Conservation (phyloP, 176 grass and related monocot genomes). For the Raddia distichophylla region DNA sequence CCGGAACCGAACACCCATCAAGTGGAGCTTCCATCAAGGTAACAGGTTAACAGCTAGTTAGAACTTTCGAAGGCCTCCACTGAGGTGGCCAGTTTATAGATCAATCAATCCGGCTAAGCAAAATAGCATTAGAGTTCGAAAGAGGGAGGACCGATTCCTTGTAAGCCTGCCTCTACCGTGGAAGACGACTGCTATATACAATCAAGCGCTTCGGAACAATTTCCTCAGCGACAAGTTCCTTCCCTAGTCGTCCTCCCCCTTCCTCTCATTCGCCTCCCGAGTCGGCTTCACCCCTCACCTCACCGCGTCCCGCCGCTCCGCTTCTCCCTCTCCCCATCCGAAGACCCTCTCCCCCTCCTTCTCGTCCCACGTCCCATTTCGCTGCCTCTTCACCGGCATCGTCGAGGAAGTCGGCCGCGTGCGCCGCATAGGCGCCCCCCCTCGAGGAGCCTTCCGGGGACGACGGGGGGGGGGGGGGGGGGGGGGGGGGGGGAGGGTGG, state of each 20-base stretch:
- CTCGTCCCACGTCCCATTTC: slow-evolving; percentile 39
- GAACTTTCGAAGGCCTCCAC: too few relatives aligned
- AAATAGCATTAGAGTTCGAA: too few relatives aligned
- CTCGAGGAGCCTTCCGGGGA: background rate
- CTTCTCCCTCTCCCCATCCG: slow-evolving; percentile 51
- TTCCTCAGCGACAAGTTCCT: background rate
- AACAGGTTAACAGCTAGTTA: too few relatives aligned
- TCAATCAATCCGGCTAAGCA: too few relatives aligned
- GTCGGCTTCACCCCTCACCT: background rate
- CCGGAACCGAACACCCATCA: too few relatives aligned
- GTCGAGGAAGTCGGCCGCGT: slow-evolving; percentile 84
- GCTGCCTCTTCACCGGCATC: slow-evolving; percentile 85
- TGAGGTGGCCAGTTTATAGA: too few relatives aligned
- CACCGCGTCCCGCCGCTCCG: slow-evolving; percentile 32
- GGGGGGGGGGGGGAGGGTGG: slow-evolving; percentile 4
- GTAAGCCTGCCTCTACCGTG: too few relatives aligned
- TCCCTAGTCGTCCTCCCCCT: background rate
- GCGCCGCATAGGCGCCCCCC: slow-evolving; percentile 47
- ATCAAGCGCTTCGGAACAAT: too few relatives aligned
- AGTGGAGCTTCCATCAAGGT: too few relatives aligned
- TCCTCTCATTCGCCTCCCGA: slow-evolving; percentile 37
- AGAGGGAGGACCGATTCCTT: too few relatives aligned
- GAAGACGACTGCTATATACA: too few relatives aligned
- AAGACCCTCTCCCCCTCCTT: slow-evolving; percentile 42
- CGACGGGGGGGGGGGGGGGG: too few relatives aligned